Evolutionary conservation across 352 stramenopile species (phyloP).

Genomic region (Paralagenidium karlingii): DNA sequence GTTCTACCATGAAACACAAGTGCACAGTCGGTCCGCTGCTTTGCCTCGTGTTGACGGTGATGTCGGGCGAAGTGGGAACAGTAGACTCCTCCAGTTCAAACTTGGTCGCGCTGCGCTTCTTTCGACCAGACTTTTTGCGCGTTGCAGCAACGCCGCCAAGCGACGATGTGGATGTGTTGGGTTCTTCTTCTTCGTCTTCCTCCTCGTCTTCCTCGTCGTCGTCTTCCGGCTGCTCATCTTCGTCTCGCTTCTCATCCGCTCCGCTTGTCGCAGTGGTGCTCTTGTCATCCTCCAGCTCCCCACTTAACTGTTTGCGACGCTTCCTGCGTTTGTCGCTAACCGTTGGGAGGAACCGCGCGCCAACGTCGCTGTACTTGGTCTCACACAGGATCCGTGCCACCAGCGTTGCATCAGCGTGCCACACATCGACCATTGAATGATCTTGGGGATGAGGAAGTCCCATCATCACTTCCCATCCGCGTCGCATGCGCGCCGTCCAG

Average conservation of each 20-base stretch:
- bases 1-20: too few relatives aligned
- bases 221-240: conserved; percentile 41
- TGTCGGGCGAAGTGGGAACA: conserved; percentile 43
- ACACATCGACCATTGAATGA: conserved; percentile 63
- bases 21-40: too few relatives aligned
- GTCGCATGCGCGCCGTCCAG: too few relatives aligned
- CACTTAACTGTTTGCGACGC: too few relatives aligned
- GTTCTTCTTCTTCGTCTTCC: conserved; percentile 24
- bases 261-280: conserved; percentile 17
- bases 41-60: conserved; percentile 66
- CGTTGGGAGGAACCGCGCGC: too few relatives aligned
- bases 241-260: conserved; percentile 30
- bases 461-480: conserved; percentile 44
- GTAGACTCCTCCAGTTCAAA: conserved; percentile 50
- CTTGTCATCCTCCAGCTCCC: conserved; percentile 17
- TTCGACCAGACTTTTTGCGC: conserved; percentile 31
- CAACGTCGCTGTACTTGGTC: conserved; percentile 50
- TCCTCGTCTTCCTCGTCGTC: conserved; percentile 30
- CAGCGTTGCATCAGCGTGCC: conserved; percentile 40
- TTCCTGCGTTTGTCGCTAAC: conserved; percentile 33
- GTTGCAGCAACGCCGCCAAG: conserved; percentile 7
- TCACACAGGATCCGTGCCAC: conserved; percentile 39
- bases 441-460: conserved; percentile 35
- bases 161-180: conserved; percentile 1
- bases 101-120: conserved; percentile 21